phyloP scores from a whole-genome alignment of 2,329 filamentous ascomycete species.

The Pseudophaeomoniella oleicola region DNA sequence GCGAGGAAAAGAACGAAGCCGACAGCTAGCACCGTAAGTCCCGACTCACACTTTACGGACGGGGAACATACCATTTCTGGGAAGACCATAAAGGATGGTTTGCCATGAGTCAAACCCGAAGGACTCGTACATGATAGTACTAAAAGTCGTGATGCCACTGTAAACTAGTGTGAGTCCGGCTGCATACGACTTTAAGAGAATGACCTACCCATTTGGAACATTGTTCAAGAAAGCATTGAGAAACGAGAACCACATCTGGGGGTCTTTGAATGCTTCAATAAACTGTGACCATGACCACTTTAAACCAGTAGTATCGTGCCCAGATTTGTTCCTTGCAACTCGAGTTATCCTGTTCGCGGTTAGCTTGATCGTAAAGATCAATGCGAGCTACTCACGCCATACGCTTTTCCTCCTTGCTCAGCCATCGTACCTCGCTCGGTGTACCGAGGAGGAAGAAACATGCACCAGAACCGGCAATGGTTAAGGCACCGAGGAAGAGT shows the following conservation, averaged over 20 bases:
- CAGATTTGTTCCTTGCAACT: slow-evolving; percentile 9
- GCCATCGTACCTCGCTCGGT: slow-evolving; percentile 12
- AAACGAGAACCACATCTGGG: slow-evolving; percentile 4
- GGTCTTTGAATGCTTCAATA: slow-evolving; percentile 2
- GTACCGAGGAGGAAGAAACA: slow-evolving; percentile 12
- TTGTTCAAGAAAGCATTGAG: slow-evolving; percentile 3
- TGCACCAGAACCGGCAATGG: slow-evolving; percentile 8
- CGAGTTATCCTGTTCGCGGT: no score
- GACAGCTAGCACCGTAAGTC: no score
- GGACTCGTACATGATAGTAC: slow-evolving; percentile 10
- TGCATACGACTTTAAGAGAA: no score
- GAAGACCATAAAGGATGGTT: slow-evolving; percentile 19
- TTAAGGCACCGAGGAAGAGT: slow-evolving; percentile 10
- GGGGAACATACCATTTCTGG: slow-evolving; percentile 14
- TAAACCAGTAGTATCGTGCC: slow-evolving; percentile 6
- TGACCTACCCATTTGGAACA: slow-evolving; percentile 7
- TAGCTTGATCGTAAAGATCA: no score
- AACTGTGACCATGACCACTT: slow-evolving; percentile 12
- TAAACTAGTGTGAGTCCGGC: no score
- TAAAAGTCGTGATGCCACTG: slow-evolving; percentile 5
- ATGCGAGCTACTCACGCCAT: no score
- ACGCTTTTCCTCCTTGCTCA: slow-evolving; percentile 7
- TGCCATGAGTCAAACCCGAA: slow-evolving; percentile 16
- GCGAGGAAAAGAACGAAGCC: slow-evolving; percentile 18
- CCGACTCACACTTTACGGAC: no score